Percentiles rank a stretch among this genome's conserved stretches.
These are phyloP conservation scores for Podospora pseudoanserina DNA, from an alignment of 495 filamentous ascomycete genomes.

Conservation along the genomic window DNA sequence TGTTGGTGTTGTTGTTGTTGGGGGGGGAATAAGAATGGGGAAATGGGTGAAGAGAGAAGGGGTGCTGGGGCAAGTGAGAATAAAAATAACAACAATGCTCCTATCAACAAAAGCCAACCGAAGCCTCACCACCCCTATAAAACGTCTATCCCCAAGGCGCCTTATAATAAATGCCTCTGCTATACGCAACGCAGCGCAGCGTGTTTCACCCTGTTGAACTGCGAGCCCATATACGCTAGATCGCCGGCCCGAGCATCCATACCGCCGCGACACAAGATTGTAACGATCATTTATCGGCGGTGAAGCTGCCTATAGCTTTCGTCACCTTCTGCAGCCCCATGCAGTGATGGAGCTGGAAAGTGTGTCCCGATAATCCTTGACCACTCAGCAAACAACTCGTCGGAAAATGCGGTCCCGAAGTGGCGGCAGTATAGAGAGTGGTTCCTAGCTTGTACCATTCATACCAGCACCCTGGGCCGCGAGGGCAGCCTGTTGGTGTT, in stretches of 20 bases:
- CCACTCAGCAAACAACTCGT: neutral
- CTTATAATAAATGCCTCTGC: neutral
- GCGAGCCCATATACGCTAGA: neutral
- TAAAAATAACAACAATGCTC: neutral
- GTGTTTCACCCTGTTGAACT: neutral
- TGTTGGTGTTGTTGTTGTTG: too few relatives aligned
- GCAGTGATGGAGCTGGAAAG: neutral
- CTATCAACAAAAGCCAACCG: neutral
- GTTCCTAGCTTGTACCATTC: constrained; percentile 31
- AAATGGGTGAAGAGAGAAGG: neutral
- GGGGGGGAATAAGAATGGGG: neutral
- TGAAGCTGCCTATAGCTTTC: neutral
- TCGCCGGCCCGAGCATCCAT: neutral
- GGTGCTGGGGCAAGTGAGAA: neutral
- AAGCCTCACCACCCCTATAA: neutral
- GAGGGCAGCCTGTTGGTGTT: constrained; percentile 28
- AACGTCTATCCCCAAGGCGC: neutral
- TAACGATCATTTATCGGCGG: neutral
- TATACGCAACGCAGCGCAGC: neutral
- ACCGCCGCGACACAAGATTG: neutral
- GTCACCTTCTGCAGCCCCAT: neutral
- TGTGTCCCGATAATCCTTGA: neutral
- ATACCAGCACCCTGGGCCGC: neutral
- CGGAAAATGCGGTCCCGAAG: neutral
- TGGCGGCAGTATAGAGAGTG: neutral